These are phyloP conservation scores for Daedaleopsis sinensis DNA, from an alignment of 768 basidiomycete species.

Conservation along the genomic window DNA sequence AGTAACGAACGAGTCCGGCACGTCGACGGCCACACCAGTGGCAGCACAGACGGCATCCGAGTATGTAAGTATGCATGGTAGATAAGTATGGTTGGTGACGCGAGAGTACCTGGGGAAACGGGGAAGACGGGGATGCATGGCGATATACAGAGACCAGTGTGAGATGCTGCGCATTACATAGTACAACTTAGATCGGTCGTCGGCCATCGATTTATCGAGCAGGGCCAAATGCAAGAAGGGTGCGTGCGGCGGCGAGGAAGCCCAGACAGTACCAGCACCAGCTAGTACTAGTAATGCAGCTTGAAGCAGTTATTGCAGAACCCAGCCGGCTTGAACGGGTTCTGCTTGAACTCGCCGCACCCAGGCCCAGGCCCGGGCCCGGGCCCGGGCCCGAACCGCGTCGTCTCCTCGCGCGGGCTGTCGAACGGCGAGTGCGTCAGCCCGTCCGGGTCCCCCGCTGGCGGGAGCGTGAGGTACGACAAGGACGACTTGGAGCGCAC, in stretches of 20 bases:
- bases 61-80: no score
- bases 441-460: conserved; percentile 15
- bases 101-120: no score
- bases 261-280: not conserved
- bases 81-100: no score
- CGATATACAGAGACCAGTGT: not conserved
- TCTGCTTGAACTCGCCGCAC: conserved; percentile 64
- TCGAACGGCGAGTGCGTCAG: conserved; percentile 60
- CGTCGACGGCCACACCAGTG: no score
- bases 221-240: no score
- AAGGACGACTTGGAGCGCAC: conserved; percentile 23
- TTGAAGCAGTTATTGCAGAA: conserved; percentile 71
- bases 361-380: no score
- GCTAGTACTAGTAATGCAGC: conserved; percentile 37
- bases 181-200: not conserved
- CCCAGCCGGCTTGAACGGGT: conserved; percentile 65
- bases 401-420: conserved; percentile 50
- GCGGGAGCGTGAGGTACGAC: conserved; percentile 39
- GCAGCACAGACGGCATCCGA: no score
- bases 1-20: no score
- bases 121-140: not conserved
- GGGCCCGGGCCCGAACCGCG: no score
- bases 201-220: no score
- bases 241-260: not conserved
- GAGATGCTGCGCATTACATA: not conserved